Conservation (phyloP, 352 stramenopile species). For the Globisporangium alternatum region DNA sequence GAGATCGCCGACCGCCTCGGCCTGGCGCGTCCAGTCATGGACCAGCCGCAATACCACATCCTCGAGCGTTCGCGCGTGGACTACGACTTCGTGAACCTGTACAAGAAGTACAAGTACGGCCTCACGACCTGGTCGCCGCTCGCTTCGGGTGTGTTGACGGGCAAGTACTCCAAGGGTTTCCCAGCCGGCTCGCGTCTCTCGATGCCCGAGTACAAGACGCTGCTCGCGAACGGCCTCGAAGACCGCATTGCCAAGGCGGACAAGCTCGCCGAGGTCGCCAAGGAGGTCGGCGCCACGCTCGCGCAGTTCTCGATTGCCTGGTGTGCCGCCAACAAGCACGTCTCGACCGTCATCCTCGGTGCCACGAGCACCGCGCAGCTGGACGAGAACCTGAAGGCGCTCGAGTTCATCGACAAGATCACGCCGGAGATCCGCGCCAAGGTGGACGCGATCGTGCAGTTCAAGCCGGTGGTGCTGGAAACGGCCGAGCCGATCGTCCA, state of each 20-base stretch:
- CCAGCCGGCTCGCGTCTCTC: constrained; percentile 64
- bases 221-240: constrained; percentile 47
- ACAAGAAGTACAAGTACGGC: constrained; percentile 52
- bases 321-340: constrained; percentile 47
- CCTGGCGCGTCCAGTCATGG: constrained; percentile 29
- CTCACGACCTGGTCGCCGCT: constrained; percentile 75
- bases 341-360: constrained; percentile 51
- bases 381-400: constrained; percentile 71
- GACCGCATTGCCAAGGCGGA: constrained; percentile 44
- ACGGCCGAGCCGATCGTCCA: constrained; percentile 30
- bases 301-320: constrained; percentile 58
- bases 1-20: constrained; percentile 36
- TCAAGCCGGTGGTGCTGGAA: constrained; percentile 29
- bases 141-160: constrained; percentile 64
- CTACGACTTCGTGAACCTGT: constrained; percentile 45
- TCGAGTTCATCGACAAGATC: constrained; percentile 65
- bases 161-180: constrained; percentile 82
- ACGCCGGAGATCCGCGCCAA: constrained; percentile 62
- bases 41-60: constrained; percentile 64
- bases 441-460: constrained; percentile 68
- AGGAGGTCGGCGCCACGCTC: constrained; percentile 58
- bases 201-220: constrained; percentile 44
- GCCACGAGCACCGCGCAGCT: constrained; percentile 49
- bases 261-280: constrained; percentile 48
- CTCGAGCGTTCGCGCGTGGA: constrained; percentile 49